Evolutionary conservation across 306 rosid species (phyloP), one percentile per base, ranked within the genome.

Genomic region (Medicago arabica): DNA sequence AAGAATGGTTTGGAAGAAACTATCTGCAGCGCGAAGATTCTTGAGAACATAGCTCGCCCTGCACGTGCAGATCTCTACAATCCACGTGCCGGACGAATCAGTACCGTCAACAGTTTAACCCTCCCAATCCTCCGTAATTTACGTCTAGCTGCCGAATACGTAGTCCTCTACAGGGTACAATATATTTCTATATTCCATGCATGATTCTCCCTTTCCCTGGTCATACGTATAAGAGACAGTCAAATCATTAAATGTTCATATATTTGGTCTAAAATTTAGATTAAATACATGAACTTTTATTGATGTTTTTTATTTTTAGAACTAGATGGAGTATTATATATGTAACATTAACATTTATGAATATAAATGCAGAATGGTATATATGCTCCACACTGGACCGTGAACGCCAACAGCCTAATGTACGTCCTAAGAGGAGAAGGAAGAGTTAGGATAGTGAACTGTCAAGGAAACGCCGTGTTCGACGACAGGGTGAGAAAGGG

Each of bases 301-400:
- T 28, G 31, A 28, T 28, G 31, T 28, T 1, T 28, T 28, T 28
- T 28, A 28, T 28, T 3, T 28, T 28, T 28, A 28, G 31, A 28
- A 28, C 31, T 28, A 28, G 31, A 28, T 4, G 31, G 4, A 28
- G 31, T 28, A 28, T 28, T 28, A 28, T 28, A 28, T 28, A 28
- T 28, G 4, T 34, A 5, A 34, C 38, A 5, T 34, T 34, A 34
- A 34, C 38, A 34, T 34, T 34, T 34, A 34, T 34, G 38, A 0
- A 34, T 34, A 34, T 6, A 34, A 34, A 16, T 65, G 71, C 82
- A 88, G 93, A 85, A 89, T 43, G 96, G 81, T 0, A 65, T 92
- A 5, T 84, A 82, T 43, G 49, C 72, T 4, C 92, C 97, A 10
- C 89, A 90, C 44, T 92, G 89, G 91, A 90, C 78, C 80, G 15